Evolutionary conservation across 2,329 filamentous ascomycete species (phyloP).

Genomic region (Gremmenia infestans): DNA sequence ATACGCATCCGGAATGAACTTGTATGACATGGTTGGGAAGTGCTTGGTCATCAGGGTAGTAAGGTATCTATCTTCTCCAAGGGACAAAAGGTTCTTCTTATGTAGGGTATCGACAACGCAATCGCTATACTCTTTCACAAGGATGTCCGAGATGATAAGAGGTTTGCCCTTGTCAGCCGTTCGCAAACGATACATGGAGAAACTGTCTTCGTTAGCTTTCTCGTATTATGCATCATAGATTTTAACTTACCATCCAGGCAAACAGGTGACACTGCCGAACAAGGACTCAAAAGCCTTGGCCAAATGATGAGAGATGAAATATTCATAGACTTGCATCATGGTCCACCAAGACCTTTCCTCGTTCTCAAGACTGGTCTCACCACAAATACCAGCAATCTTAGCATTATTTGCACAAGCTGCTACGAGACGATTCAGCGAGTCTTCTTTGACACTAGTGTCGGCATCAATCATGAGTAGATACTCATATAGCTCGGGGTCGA

Average conservation of each 20-base stretch:
- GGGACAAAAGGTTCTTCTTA: constrained; percentile 85
- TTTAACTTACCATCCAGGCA: constrained; percentile 84
- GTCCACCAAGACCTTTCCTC: constrained; percentile 97
- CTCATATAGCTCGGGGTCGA: constrained; percentile 95
- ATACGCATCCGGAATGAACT: constrained; percentile 90
- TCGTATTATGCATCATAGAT: background rate
- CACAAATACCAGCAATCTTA: constrained; percentile 95
- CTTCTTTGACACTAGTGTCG: constrained; percentile 89
- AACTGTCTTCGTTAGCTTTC: constrained; percentile 56
- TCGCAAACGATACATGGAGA: constrained; percentile 96
- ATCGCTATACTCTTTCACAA: constrained; percentile 85
- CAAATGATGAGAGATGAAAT: constrained; percentile 97
- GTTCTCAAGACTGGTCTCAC: constrained; percentile 93
- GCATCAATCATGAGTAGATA: constrained; percentile 97
- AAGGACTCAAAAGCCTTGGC: constrained; percentile 96
- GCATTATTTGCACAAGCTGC: constrained; percentile 89
- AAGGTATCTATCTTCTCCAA: constrained; percentile 94
- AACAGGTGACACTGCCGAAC: constrained; percentile 96
- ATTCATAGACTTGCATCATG: constrained; percentile 99
- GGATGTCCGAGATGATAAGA: constrained; percentile 82
- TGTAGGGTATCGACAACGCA: constrained; percentile 91
- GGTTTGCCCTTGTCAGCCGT: constrained; percentile 93
- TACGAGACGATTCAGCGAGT: constrained; percentile 87
- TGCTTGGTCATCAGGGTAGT: constrained; percentile 98
- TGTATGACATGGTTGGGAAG: constrained; percentile 93